Conservation (phyloP, 148 eudicot genomes). For the Camellia granthamiana region DNA sequence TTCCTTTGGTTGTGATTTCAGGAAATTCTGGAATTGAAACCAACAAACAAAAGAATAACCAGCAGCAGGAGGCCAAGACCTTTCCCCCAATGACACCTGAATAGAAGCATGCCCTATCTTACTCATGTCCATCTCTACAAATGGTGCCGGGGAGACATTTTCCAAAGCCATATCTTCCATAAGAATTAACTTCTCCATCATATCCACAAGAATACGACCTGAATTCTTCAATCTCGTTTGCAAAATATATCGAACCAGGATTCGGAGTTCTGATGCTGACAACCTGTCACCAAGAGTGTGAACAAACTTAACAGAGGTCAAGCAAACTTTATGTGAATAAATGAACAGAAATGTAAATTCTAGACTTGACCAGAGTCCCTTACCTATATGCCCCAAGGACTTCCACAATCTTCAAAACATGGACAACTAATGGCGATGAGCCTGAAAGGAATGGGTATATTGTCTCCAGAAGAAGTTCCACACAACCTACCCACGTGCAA, state of each 20-base stretch:
- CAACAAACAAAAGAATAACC: conserved; percentile 99
- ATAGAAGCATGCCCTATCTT: conserved; percentile 91
- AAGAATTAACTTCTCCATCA: conserved; percentile 86
- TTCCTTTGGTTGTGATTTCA: conserved; percentile 59
- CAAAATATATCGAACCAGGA: conserved; percentile 72
- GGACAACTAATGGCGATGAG: conserved; percentile 72
- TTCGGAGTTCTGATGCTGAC: conserved; percentile 76
- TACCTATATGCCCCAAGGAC: conserved; percentile 96
- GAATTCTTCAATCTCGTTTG: conserved; percentile 74
- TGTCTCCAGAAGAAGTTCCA: conserved; percentile 91
- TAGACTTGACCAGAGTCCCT: not conserved
- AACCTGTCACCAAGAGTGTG: conserved; percentile 49
- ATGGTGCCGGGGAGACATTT: conserved; percentile 82
- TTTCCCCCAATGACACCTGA: conserved; percentile 93
- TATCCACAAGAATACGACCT: conserved; percentile 68
- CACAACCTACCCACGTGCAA: conserved; percentile 64
- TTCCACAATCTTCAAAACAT: conserved; percentile 84
- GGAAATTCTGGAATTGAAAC: conserved; percentile 84
- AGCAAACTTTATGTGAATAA: conserved; percentile 9
- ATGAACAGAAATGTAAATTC: conserved; percentile 2
- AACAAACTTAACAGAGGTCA: conserved; percentile 12
- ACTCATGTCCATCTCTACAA: conserved; percentile 94
- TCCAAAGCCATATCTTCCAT: conserved; percentile 77
- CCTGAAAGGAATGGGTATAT: conserved; percentile 81
- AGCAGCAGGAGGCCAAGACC: conserved; percentile 99